Evolutionary conservation across 2,329 filamentous ascomycete species (phyloP).

Genomic region (Anisogramma anomala): DNA sequence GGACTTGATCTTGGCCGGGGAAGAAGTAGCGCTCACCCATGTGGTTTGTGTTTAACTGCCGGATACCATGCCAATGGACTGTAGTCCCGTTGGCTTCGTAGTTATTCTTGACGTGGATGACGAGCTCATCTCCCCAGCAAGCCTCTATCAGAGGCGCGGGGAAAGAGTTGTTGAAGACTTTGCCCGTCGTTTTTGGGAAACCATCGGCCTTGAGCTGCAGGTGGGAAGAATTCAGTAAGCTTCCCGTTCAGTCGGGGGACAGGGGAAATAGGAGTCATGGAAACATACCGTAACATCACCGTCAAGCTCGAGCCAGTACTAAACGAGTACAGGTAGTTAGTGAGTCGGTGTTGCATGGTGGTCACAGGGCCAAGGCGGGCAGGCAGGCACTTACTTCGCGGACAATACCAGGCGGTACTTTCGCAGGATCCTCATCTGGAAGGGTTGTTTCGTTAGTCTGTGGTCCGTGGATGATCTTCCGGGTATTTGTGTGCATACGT

Average conservation of each 20-base stretch:
- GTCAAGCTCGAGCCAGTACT: neutral
- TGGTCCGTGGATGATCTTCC: neutral
- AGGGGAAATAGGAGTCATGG: neutral
- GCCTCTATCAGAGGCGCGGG: slow-evolving; percentile 19
- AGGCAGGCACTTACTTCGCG: neutral
- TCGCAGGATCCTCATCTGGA: neutral
- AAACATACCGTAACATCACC: neutral
- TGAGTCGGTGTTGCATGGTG: neutral
- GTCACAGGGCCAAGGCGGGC: neutral
- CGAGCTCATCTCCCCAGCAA: slow-evolving; percentile 20
- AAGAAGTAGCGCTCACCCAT: no score
- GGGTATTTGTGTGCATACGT: neutral
- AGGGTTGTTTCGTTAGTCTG: no score
- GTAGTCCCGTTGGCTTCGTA: slow-evolving; percentile 19
- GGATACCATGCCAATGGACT: slow-evolving; percentile 27
- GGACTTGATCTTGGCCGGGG: no score
- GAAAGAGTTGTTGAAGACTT: slow-evolving; percentile 16
- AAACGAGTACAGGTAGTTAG: neutral
- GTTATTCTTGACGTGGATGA: slow-evolving; percentile 19
- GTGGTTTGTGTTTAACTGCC: slow-evolving; percentile 20
- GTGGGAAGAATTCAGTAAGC: neutral
- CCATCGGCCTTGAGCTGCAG: neutral
- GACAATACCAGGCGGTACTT: neutral
- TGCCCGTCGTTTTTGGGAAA: neutral
- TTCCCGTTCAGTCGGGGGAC: neutral